Evolutionary conservation across 805 yeast species (phyloP).

Genomic region (Cyberlindnera japonica): DNA sequence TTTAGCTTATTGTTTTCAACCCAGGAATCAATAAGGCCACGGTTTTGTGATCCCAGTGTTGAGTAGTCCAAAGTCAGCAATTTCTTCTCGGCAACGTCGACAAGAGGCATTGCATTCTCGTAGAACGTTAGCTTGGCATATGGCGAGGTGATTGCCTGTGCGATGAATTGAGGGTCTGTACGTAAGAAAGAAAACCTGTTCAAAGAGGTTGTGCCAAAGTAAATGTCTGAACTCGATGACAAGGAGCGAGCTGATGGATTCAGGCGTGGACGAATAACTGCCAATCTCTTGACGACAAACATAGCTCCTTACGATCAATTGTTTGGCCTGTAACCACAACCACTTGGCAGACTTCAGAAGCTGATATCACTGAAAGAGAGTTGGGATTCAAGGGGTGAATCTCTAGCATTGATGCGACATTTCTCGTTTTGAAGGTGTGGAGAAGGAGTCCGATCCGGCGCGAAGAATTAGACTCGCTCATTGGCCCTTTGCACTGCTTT

Average conservation of each 20-base stretch:
- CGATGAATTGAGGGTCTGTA: slow-evolving; percentile 45
- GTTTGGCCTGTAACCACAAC: too few relatives aligned
- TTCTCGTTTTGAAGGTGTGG: background rate
- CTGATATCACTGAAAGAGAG: too few relatives aligned
- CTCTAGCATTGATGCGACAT: too few relatives aligned
- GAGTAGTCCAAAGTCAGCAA: slow-evolving; percentile 15
- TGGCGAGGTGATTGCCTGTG: slow-evolving; percentile 39
- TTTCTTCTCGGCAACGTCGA: slow-evolving; percentile 11
- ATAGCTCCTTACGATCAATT: too few relatives aligned
- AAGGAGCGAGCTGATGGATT: too few relatives aligned
- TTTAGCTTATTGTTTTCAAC: slow-evolving; percentile 13
- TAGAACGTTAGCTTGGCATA: slow-evolving; percentile 41
- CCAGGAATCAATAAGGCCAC: slow-evolving; percentile 25
- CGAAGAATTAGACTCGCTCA: background rate
- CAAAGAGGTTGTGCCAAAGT: slow-evolving; percentile 47
- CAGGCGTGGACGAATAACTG: too few relatives aligned
- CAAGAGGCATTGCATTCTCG: slow-evolving; percentile 30
- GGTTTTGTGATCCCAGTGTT: slow-evolving; percentile 15
- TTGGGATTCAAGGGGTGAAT: too few relatives aligned
- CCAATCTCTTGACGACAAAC: too few relatives aligned
- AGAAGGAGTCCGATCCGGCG: slow-evolving; percentile 1
- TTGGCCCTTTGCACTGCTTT: too few relatives aligned
- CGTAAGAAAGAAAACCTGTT: slow-evolving; percentile 57
- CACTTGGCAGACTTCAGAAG: too few relatives aligned
- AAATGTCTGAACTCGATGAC: slow-evolving; percentile 23